A percentile compares a stretch with the other conserved stretches of the same genome.
Conservation (phyloP, 306 rosid species). For the Prunus salicina region DNA sequence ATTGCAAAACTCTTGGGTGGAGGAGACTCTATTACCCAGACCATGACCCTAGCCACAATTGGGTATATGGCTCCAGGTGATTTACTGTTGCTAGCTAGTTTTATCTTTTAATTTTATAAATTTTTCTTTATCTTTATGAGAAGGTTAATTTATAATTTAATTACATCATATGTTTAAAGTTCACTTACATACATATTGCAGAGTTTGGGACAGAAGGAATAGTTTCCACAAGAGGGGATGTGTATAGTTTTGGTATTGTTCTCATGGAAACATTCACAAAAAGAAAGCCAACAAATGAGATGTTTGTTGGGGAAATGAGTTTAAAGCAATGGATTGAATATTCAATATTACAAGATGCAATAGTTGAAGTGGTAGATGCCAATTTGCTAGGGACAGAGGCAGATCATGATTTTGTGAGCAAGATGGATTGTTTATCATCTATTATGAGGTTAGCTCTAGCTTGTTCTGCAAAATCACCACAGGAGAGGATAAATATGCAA, state of each 20-base stretch:
- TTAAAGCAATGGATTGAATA: constrained; percentile 11
- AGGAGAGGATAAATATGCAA: background rate
- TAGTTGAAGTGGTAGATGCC: background rate
- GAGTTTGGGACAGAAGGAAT: constrained; percentile 21
- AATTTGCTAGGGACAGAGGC: background rate
- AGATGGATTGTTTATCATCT: background rate
- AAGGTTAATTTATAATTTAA: too few species aligned
- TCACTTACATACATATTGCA: background rate
- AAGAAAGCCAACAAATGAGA: constrained; percentile 19
- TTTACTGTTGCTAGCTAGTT: too few species aligned
- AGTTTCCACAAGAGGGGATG: constrained; percentile 20
- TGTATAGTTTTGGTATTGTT: constrained; percentile 22
- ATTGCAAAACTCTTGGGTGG: too few species aligned
- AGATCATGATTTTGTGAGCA: too few species aligned
- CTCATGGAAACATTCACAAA: constrained; percentile 17
- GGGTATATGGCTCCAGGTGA: too few species aligned
- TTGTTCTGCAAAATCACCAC: constrained; percentile 1
- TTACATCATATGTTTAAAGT: background rate
- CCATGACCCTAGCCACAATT: too few species aligned
- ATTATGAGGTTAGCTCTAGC: constrained; percentile 12
- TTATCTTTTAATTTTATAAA: too few species aligned
- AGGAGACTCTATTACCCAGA: too few species aligned
- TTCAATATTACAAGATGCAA: background rate
- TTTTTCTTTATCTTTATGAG: too few species aligned
- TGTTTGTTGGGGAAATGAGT: constrained; percentile 11